Conservation (phyloP, 2,329 filamentous ascomycete genomes). For the Hypomyces perniciosus region DNA sequence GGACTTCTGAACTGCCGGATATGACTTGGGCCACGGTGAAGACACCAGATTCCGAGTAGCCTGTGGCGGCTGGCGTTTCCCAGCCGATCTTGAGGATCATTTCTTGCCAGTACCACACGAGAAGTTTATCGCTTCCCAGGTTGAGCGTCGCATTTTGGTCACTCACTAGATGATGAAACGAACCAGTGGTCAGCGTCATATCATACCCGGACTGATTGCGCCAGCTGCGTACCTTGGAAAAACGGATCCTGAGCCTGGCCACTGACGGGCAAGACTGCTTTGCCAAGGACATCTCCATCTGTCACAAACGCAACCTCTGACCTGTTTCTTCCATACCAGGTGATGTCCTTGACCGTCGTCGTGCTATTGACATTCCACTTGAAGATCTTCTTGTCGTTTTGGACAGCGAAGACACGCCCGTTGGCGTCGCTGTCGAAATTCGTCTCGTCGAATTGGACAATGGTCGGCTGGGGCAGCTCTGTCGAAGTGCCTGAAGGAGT, state of each 20-base stretch:
- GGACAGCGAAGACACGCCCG: neutral
- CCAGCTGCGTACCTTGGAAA: too few relatives aligned
- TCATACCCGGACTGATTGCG: too few relatives aligned
- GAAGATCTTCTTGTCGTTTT: neutral
- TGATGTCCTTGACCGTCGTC: neutral
- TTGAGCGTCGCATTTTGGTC: neutral
- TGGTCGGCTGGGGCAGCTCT: neutral
- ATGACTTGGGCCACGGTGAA: constrained; percentile 13
- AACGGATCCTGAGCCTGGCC: too few relatives aligned
- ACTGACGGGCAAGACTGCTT: neutral
- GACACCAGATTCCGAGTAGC: constrained; percentile 15
- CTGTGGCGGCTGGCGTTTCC: neutral
- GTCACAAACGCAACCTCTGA: neutral
- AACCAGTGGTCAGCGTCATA: too few relatives aligned
- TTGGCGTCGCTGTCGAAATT: neutral
- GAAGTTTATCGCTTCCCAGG: neutral
- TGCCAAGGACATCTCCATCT: neutral
- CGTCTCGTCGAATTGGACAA: constrained; percentile 2
- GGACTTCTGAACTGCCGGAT: neutral
- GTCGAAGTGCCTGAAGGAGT: too few relatives aligned
- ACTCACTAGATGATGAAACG: too few relatives aligned
- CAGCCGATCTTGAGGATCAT: constrained; percentile 16
- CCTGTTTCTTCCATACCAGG: neutral
- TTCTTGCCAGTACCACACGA: neutral
- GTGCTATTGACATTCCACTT: neutral